Percentiles rank a stretch among this genome's conserved stretches.
Evolutionary conservation across 495 filamentous ascomycete genomes (phyloP).

Genomic region (Coniosporium apollinis): DNA sequence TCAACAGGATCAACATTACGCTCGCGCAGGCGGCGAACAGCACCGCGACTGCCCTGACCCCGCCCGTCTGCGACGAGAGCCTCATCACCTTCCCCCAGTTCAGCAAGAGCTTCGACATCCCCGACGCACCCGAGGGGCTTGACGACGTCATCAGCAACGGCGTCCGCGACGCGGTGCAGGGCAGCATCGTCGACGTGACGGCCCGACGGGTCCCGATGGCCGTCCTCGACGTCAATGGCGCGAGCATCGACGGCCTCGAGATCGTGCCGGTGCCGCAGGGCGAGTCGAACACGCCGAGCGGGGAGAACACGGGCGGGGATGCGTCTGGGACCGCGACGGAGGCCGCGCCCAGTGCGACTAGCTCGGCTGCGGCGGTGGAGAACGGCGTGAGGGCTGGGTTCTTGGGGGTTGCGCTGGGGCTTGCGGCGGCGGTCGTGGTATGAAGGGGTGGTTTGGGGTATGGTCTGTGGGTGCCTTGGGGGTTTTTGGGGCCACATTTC

Average conservation of each 20-base stretch:
- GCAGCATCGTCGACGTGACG: constrained; percentile 42
- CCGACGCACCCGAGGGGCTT: constrained; percentile 34
- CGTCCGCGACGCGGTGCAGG: constrained; percentile 32
- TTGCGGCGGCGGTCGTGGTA: too few species aligned
- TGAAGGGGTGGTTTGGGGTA: too few species aligned
- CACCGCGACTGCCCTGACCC: constrained; percentile 30
- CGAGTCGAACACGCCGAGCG: constrained; percentile 36
- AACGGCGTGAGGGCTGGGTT: too few species aligned
- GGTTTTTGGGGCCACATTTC: too few species aligned
- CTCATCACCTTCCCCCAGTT: constrained; percentile 50
- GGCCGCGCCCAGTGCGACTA: background rate
- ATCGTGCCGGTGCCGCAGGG: constrained; percentile 35
- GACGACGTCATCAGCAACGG: constrained; percentile 42
- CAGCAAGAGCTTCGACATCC: constrained; percentile 61
- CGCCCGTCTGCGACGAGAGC: constrained; percentile 40
- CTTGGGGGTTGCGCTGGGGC: constrained; percentile 11
- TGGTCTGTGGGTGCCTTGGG: too few species aligned
- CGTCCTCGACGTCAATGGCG: constrained; percentile 39
- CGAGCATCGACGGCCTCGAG: constrained; percentile 32
- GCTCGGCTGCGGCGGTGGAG: background rate
- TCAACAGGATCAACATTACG: constrained; percentile 52
- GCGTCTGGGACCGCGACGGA: constrained; percentile 1
- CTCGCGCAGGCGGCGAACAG: constrained; percentile 42
- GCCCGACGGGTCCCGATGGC: constrained; percentile 31
- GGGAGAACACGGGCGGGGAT: background rate